Conservation (phyloP, 192 early-diverging fungal genomes). For the Chytriomyces hyalinus region DNA sequence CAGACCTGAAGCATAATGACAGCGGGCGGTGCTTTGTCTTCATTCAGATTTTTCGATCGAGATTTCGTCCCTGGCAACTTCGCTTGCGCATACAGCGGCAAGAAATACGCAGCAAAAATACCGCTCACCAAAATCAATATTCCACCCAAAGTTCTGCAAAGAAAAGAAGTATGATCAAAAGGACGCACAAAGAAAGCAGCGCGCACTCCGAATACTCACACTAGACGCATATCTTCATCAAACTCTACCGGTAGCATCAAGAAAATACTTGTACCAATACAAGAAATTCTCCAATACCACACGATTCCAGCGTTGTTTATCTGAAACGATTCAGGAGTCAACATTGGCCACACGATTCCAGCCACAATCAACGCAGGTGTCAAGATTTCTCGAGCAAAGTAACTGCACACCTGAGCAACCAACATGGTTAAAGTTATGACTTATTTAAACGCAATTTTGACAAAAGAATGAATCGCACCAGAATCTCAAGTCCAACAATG, state of each 20-base stretch:
- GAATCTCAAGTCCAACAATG: slow-evolving; percentile 72
- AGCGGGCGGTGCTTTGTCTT: not conserved
- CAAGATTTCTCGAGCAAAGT: slow-evolving; percentile 77
- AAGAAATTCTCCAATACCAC: slow-evolving; percentile 67
- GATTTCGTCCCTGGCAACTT: slow-evolving; percentile 20
- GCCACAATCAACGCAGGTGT: slow-evolving; percentile 67
- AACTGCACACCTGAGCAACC: slow-evolving; percentile 73
- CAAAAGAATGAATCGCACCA: slow-evolving; percentile 56
- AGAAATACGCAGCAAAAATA: slow-evolving; percentile 24
- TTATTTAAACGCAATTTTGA: not conserved
- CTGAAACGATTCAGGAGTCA: slow-evolving; percentile 58
- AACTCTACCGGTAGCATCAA: slow-evolving; percentile 88
- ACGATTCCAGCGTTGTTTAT: slow-evolving; percentile 56
- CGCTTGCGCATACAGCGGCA: slow-evolving; percentile 34
- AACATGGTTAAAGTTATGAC: not conserved
- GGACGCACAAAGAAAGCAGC: not conserved
- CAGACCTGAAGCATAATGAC: slow-evolving; percentile 20
- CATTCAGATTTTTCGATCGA: not conserved
- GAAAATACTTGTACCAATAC: slow-evolving; percentile 79
- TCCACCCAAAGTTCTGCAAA: slow-evolving; percentile 41
- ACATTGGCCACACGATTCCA: slow-evolving; percentile 68
- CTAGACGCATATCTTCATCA: slow-evolving; percentile 72
- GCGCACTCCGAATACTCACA: slow-evolving; percentile 41
- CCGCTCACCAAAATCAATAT: slow-evolving; percentile 39
- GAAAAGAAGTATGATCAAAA: not conserved